Base-by-base conservation (phyloP, 495 filamentous ascomycete genomes). In the Alectoria sarmentosa region DNA sequence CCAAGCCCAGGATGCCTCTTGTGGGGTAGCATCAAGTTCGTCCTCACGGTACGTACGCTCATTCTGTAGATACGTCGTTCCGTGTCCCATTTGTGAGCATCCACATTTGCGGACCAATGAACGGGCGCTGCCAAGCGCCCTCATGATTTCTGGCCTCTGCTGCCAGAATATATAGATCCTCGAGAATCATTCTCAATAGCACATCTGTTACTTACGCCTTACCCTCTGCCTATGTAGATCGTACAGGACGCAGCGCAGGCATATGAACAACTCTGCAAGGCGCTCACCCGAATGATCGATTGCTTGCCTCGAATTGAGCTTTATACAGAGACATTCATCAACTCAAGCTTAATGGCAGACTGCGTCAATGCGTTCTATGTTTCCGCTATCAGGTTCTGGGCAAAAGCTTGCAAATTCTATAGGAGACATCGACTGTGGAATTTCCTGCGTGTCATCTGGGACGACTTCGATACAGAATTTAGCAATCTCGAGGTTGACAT, bases 191-290 rank as follows among this genome's bases (percentile, higher is more conserved):
- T 48, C 1, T 10, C 30, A 37, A 15, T 38, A 14, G 41, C 39
- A 48, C 1, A 10, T 7, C 14, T n/a, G 11, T 48, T 23, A 30
- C 59, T 61, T 61, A 36, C 19, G 23, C 28, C 41, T 49, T 23
- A 10, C 44, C 17, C 3, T 54, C 2, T 19, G 1, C 11, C 0
- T 26, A 19, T 48, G 32, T 38, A 52, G 46, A 26, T 62, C 7
- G 60, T 62, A 19, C 32, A 62, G 54, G 44, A 52, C 34, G 60
- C 60, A 37, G 46, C 46, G 30, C 30, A 52, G 42, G 60, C 46
- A 52, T 54, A 62, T 19, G 36, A 34, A 46, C 46, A 62, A 21
- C 44, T 62, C n/a, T 62, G 44, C 34, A 62, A 23, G 42, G 60
- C 44, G 28, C 60, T 62, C n/a, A 26, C 32, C 32, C 42, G 32